A percentile compares a stretch with the other conserved stretches of the same genome.
Conservation (phyloP, 2,329 filamentous ascomycete genomes). For the Penicillium sp. region DNA sequence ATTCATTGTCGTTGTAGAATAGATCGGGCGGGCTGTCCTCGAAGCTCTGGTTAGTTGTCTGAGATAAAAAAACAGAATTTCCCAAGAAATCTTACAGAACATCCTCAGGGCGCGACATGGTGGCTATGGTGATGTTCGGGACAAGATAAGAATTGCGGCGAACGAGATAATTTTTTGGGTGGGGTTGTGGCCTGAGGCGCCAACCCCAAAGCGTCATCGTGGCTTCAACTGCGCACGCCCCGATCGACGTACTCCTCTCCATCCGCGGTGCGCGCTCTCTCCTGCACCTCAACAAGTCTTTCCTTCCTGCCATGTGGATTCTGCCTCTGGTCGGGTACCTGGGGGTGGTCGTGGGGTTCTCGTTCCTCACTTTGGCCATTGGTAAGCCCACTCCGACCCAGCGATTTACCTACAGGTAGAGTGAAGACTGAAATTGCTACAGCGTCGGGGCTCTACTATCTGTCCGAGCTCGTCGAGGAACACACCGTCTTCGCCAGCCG, state of each 20-base stretch:
- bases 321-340: slow-evolving; percentile 86
- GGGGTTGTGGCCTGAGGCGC: slow-evolving; percentile 16
- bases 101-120: slow-evolving; percentile 96
- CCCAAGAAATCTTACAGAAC: slow-evolving; percentile 62
- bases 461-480: slow-evolving; percentile 96
- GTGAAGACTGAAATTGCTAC: slow-evolving; percentile 16
- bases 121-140: slow-evolving; percentile 37
- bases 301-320: slow-evolving; percentile 74
- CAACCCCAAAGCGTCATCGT: slow-evolving; percentile 12
- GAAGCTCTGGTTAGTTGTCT: background rate
- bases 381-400: slow-evolving; percentile 51
- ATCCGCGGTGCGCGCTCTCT: slow-evolving; percentile 1
- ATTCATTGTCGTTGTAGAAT: slow-evolving; percentile 94
- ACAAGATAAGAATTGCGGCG: slow-evolving; percentile 3
- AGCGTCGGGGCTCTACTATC: slow-evolving; percentile 98
- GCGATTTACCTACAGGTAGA: slow-evolving; percentile 1
- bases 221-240: too few species aligned
- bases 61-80: background rate
- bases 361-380: slow-evolving; percentile 90
- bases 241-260: too few species aligned
- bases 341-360: slow-evolving; percentile 83
- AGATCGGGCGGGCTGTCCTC: slow-evolving; percentile 77
- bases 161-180: slow-evolving; percentile 11
- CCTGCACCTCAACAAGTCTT: background rate
- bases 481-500: slow-evolving; percentile 91